Evolutionary conservation across 306 rosid genomes (phyloP), one percentile per base, ranked within the genome.

Genomic region (Prunus salicina): DNA sequence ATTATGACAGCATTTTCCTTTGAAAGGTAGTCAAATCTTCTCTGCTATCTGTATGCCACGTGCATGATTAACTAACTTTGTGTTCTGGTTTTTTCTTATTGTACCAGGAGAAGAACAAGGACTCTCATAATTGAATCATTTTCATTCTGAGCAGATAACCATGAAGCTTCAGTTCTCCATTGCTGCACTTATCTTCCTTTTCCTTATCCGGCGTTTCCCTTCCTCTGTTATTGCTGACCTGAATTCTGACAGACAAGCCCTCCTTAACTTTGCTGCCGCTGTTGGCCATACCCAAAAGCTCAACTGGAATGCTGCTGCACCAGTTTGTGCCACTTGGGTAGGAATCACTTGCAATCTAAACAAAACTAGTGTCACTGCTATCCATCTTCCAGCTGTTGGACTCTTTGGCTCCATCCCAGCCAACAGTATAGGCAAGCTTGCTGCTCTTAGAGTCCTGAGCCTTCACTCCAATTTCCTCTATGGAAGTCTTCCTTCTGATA

Each of bases 371-470:
- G 93, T 92, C 61, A 38, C 61, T 68, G 89, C 86, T 6, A 67
- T 92, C 62, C 93, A 84, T 74, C 93, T 92, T 78, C 97, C 97
- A 3, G 96, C 87, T n/a, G 66, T 87, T 64, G 93, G 91, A 64
- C 69, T 92, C 32, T 70, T 72, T 0, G 96, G 97, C 1, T 75
- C 84, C 25, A 87, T 92, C 83, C 96, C 90, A 53, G 83, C 71
- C 61, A 84, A 87, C 77, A 85, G 80, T 57, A 47, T 92, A 47
- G 91, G 85, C 46, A 90, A 84, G 87, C 86, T 92, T 50, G 88
- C 86, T 76, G 86, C 93, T 53, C 90, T 92, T 14, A 81, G 67
- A 75, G 83, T 81, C 72, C 76, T 92, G 19, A 92, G 97, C 66
- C 96, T 92, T 52, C 93, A 87, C 73, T 85, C 96, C 70, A 92